Conservation (phyloP, 768 basidiomycete species). For the Floccularia luteovirens region DNA sequence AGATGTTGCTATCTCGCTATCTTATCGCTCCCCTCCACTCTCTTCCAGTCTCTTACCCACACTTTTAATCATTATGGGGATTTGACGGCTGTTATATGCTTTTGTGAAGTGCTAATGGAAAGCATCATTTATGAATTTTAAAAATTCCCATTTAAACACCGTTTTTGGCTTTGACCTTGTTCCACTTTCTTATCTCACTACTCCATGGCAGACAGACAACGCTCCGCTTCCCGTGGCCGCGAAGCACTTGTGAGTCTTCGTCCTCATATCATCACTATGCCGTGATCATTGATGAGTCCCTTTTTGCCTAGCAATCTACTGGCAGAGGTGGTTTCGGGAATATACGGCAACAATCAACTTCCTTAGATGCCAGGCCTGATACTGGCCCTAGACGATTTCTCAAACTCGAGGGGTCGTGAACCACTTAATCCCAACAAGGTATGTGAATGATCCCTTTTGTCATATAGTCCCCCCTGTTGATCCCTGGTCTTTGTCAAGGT, state of each 20-base stretch:
- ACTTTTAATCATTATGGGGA: not conserved
- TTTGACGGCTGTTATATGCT: too few relatives aligned
- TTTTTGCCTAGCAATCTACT: constrained; percentile 36
- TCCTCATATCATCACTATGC: constrained; percentile 4
- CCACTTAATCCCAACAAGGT: constrained; percentile 29
- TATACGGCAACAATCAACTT: constrained; percentile 41
- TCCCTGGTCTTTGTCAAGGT: constrained; percentile 17
- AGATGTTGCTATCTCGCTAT: not conserved
- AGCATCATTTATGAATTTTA: too few relatives aligned
- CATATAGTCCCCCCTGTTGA: not conserved
- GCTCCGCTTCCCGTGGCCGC: constrained; percentile 52
- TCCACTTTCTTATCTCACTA: not conserved
- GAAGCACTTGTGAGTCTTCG: constrained; percentile 42
- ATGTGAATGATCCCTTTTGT: constrained; percentile 6
- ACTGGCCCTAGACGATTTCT: constrained; percentile 50
- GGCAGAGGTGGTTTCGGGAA: constrained; percentile 70
- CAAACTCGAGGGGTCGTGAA: constrained; percentile 57
- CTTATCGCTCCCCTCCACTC: not conserved
- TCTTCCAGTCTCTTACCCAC: not conserved
- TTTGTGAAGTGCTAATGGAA: too few relatives aligned
- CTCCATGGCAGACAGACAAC: constrained; percentile 24
- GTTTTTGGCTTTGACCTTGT: not conserved
- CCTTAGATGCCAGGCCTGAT: constrained; percentile 33
- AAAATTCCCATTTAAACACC: too few relatives aligned
- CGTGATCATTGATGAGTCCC: not conserved